Evolutionary conservation across 2,329 filamentous ascomycete species (phyloP).

Genomic region (Cytospora mali): DNA sequence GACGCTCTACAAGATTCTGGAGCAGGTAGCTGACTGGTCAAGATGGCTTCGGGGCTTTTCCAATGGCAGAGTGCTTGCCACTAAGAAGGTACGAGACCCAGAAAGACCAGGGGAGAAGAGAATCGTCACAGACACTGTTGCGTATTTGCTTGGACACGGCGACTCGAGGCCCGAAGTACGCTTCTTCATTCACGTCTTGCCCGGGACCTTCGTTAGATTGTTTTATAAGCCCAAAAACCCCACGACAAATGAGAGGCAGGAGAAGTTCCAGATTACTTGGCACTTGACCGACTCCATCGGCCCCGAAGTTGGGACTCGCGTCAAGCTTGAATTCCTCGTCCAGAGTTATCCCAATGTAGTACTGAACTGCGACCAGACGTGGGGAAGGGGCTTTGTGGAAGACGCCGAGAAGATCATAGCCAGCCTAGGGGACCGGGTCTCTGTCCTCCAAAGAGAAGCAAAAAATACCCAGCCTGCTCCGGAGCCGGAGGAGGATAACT

Average conservation of each 20-base stretch:
- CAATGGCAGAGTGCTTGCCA: neutral
- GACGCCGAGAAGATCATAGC: neutral
- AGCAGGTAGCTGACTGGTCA: neutral
- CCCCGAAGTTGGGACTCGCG: neutral
- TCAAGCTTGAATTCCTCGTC: neutral
- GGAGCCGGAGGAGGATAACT: neutral
- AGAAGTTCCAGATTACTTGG: neutral
- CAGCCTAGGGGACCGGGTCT: neutral
- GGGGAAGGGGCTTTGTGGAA: neutral
- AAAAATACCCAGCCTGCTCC: neutral
- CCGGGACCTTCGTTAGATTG: neutral
- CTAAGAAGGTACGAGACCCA: neutral
- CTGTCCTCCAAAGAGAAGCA: neutral
- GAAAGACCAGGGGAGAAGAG: neutral
- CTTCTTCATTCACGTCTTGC: neutral
- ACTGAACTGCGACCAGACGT: neutral
- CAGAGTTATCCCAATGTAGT: neutral
- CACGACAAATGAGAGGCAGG: neutral
- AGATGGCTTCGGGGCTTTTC: neutral
- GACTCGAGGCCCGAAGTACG: neutral
- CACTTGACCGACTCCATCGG: neutral
- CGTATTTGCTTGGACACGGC: neutral
- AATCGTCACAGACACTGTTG: neutral
- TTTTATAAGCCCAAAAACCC: neutral
- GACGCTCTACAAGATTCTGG: neutral